A percentile compares a stretch with the other conserved stretches of the same genome.
Conservation (phyloP, 495 filamentous ascomycete genomes). For the Tuber melanosporum region DNA sequence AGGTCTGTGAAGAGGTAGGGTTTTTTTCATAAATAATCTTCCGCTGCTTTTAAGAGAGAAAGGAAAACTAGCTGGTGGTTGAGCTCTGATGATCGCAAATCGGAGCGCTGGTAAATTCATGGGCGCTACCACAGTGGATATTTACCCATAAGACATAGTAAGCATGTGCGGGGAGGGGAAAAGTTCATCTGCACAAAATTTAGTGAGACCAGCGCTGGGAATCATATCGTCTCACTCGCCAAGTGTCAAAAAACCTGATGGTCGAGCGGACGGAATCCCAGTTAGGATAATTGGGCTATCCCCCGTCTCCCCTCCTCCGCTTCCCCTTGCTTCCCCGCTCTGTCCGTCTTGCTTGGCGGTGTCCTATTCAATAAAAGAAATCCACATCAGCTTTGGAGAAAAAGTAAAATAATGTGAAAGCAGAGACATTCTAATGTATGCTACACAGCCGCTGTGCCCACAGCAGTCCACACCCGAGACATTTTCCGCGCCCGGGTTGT, state of each 20-base stretch:
- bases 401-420: neutral
- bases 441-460: neutral
- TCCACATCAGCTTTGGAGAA: neutral
- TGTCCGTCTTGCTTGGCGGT: neutral
- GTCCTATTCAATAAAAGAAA: conserved; percentile 1
- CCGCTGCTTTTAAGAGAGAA: neutral
- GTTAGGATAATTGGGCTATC: neutral
- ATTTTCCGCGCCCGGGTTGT: neutral
- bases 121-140: neutral
- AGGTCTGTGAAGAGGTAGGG: neutral
- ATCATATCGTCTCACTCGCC: neutral
- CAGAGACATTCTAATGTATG: neutral
- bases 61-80: neutral
- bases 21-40: neutral
- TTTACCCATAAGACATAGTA: neutral
- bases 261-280: neutral
- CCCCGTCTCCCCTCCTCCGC: neutral
- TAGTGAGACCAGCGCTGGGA: neutral
- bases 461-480: neutral
- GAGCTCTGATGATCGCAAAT: neutral
- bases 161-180: neutral
- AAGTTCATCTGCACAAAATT: neutral
- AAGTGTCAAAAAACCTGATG: neutral
- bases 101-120: neutral
- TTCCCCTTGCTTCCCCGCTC: neutral